Evolutionary conservation across 768 basidiomycete species (phyloP).

Genomic region (Tylopilus vinaceipallidus): DNA sequence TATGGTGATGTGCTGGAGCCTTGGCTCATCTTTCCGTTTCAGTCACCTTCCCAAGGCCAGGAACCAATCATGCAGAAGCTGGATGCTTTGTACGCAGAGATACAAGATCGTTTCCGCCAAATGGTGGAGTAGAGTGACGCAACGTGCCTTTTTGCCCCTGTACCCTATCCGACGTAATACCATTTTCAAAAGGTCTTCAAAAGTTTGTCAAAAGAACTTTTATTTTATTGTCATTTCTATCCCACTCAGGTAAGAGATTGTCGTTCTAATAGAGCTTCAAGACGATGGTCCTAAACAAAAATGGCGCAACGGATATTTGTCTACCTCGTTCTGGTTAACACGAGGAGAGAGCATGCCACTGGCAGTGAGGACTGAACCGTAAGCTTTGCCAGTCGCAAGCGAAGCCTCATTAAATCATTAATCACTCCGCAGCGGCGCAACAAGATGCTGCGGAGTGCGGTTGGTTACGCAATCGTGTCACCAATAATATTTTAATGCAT

Average conservation of each 20-base stretch:
- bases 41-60: constrained; percentile 92
- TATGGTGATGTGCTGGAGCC: background rate
- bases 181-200: background rate
- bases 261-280: no score
- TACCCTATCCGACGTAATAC: constrained; percentile 25
- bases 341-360: background rate
- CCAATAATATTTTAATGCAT: background rate
- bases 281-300: no score
- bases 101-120: constrained; percentile 90
- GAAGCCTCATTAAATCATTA: no score
- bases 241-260: no score
- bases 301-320: no score
- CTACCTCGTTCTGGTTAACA: no score
- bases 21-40: constrained; percentile 11
- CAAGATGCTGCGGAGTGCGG: constrained; percentile 7
- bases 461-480: background rate
- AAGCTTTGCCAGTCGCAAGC: no score
- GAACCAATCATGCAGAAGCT: constrained; percentile 79
- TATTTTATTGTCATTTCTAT: no score
- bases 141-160: constrained; percentile 9
- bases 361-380: no score
- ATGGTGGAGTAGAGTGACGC: constrained; percentile 60
- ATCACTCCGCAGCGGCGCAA: constrained; percentile 2
- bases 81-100: constrained; percentile 79
- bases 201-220: background rate